Evolutionary conservation across 129 eudicot species (phyloP), one percentile per base, ranked within the genome.

Genomic region (Arctium minus): DNA sequence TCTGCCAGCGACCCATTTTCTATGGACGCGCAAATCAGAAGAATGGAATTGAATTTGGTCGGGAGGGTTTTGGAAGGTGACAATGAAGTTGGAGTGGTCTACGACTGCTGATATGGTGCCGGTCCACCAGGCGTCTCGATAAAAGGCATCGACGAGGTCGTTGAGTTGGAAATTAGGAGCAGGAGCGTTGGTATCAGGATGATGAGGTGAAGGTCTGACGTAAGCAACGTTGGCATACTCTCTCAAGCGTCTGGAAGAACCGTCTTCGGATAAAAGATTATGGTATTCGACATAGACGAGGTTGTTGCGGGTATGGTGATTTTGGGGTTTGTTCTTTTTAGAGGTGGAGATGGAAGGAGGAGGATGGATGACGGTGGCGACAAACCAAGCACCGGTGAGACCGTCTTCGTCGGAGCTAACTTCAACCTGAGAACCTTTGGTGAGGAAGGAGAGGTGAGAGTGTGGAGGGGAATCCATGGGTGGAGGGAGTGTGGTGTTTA

Each of bases 101-200:
- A 93, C 6, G 11, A 90, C 86, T 0, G 64, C 32, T 6, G 87
- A 86, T 36, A 93, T 85, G 37, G 88, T 91, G 2, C 99, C 98
- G 8, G 90, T 89, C 96, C 98, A 96, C 97, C 99, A 96, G 1
- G 97, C 98, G 76, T 91, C 97, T 7, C 73, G 72, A 81, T 82
- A 88, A 72, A 78, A 91, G 17, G 94, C 98, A 53, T 96, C 99
- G 12, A 93, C 97, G 78, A 85, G 82, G 81, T 91, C 98, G 86
- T 80, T 35, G 40, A 84, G 38, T 39, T 92, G 81, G n/a, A 93
- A 93, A 33, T 62, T 36, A 71, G 73, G 33, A 5, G 50, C 8
- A 9, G 65, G 76, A 13, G 30, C 36, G 50, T n/a, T 53, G 5
- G 73, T 33, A 1, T 74, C 87, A 7, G 77, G 29, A 4, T 90